Conservation (phyloP, 2,329 filamentous ascomycete genomes). For the Penicillium verrucosum region DNA sequence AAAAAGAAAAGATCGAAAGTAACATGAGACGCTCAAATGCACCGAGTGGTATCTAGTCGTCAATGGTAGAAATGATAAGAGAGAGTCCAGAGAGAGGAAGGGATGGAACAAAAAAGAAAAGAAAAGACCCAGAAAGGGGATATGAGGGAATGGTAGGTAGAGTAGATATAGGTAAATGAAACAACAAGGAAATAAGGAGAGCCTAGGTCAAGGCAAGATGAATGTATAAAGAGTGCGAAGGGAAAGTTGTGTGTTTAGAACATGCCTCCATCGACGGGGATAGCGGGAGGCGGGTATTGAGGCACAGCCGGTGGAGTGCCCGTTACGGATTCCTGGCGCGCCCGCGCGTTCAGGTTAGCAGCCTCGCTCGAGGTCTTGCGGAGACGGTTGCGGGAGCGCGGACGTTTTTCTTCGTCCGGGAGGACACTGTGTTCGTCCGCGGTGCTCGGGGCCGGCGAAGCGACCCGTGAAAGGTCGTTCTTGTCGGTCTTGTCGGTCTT, state of each 20-base stretch:
- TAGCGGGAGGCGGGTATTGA: constrained; percentile 29
- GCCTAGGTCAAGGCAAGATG: neutral
- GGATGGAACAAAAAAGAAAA: constrained; percentile 2
- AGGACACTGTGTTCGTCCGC: constrained; percentile 22
- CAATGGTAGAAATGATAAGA: constrained; percentile 11
- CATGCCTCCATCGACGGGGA: constrained; percentile 38
- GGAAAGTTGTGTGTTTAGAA: constrained; percentile 28
- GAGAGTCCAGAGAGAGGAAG: neutral
- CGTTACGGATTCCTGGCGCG: constrained; percentile 41
- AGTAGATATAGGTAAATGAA: constrained; percentile 6
- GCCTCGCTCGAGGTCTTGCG: constrained; percentile 40
- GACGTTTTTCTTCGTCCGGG: constrained; percentile 38
- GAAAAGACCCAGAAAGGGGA: constrained; percentile 2
- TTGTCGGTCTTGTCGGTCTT: constrained; percentile 38
- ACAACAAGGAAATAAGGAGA: constrained; percentile 3
- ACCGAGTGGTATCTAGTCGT: constrained; percentile 29
- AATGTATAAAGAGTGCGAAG: neutral
- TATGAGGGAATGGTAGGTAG: neutral
- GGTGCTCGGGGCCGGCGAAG: constrained; percentile 21
- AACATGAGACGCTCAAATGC: constrained; percentile 26
- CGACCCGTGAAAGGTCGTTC: constrained; percentile 26
- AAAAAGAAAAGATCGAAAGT: constrained; percentile 8
- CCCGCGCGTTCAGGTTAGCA: constrained; percentile 46
- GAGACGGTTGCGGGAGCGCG: constrained; percentile 30
- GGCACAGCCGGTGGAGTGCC: constrained; percentile 32